Conservation (phyloP, 2,329 filamentous ascomycete genomes). For the Neonectria ditissima region DNA sequence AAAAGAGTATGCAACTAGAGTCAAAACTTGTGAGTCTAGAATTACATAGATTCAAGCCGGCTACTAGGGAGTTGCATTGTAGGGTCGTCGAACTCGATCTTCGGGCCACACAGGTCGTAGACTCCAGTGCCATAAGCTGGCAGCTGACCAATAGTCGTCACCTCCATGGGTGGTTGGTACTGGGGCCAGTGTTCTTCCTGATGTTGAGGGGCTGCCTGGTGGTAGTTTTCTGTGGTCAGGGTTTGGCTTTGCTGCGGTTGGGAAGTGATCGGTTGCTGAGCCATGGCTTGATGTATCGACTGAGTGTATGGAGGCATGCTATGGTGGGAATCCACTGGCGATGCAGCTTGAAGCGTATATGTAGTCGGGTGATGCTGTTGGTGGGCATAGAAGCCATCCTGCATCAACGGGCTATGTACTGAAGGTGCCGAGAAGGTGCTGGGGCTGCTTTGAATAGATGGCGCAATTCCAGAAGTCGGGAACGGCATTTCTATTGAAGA, state of each 20-base stretch:
- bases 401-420: conserved; percentile 64
- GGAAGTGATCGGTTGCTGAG: conserved; percentile 51
- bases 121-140: conserved; percentile 62
- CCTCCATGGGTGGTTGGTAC: conserved; percentile 69
- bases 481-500: conserved; percentile 64
- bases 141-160: conserved; percentile 65
- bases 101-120: conserved; percentile 65
- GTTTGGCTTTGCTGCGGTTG: conserved; percentile 47
- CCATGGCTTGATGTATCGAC: conserved; percentile 54
- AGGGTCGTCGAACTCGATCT: conserved; percentile 69
- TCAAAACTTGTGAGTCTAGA: conserved; percentile 2
- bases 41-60: conserved; percentile 67
- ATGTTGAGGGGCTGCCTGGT: conserved; percentile 54
- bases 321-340: conserved; percentile 59
- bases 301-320: conserved; percentile 59
- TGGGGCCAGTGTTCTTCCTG: conserved; percentile 67
- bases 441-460: conserved; percentile 69
- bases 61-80: conserved; percentile 70
- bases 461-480: conserved; percentile 58
- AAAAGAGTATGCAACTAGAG: conserved; percentile 20
- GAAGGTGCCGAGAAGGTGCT: conserved; percentile 68
- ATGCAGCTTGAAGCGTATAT: conserved; percentile 61
- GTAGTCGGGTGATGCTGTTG: conserved; percentile 61
- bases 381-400: conserved; percentile 69
- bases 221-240: conserved; percentile 48